phyloP scores from a whole-genome alignment of 768 basidiomycete genomes.

The Epithele typhae region DNA sequence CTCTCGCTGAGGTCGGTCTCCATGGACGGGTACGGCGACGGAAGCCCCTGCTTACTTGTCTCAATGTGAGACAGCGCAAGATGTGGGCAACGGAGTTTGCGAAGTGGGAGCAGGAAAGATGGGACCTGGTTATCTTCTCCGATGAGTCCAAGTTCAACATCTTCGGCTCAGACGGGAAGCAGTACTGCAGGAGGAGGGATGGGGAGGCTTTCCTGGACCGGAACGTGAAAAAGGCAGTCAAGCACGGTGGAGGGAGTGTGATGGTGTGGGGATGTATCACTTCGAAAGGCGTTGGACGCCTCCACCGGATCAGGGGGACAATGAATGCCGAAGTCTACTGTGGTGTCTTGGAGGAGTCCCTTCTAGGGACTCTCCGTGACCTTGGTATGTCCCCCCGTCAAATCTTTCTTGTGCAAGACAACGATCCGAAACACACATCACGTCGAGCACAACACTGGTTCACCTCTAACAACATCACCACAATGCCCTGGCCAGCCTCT shows the following conservation, averaged over 20 bases:
- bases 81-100: not conserved
- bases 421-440: conserved; percentile 1
- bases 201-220: not conserved
- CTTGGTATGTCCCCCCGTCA: not conserved
- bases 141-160: conserved; percentile 8
- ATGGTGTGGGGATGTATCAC: conserved; percentile 3
- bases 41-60: not conserved
- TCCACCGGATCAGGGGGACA: not conserved
- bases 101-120: not conserved
- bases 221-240: not conserved
- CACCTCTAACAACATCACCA: not conserved
- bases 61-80: not conserved
- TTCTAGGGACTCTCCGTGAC: too few species aligned
- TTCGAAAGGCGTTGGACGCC: not conserved
- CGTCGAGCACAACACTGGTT: not conserved
- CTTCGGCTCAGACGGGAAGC: conserved; percentile 1
- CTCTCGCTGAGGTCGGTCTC: not conserved
- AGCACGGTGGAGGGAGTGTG: conserved; percentile 1
- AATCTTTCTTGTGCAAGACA: conserved; percentile 1
- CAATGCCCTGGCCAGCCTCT: not conserved
- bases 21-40: not conserved
- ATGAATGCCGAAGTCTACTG: not conserved
- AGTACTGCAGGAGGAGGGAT: not conserved
- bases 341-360: not conserved
- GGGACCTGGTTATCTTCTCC: conserved; percentile 4